Evolutionary conservation across 2,329 filamentous ascomycete genomes (phyloP).

Genomic region (Colletotrichum scovillei): DNA sequence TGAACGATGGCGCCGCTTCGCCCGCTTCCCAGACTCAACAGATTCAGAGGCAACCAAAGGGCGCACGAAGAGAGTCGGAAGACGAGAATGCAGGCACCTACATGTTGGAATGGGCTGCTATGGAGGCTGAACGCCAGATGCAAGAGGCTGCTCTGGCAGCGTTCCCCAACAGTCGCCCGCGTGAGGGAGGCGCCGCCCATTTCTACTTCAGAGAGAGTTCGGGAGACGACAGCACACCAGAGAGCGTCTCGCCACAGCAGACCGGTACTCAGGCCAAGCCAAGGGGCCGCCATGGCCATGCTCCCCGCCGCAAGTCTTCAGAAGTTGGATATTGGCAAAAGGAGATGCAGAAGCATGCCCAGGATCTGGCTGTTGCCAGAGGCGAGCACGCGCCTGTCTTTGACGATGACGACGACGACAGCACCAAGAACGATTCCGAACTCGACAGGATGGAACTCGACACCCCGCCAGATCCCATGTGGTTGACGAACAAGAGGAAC

Average conservation of each 20-base stretch:
- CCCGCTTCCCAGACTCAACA: constrained; percentile 38
- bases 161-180: constrained; percentile 78
- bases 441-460: constrained; percentile 56
- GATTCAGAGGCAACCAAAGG: constrained; percentile 49
- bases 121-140: constrained; percentile 82
- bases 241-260: constrained; percentile 49
- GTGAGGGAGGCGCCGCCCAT: constrained; percentile 77
- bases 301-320: constrained; percentile 68
- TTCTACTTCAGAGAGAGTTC: constrained; percentile 76
- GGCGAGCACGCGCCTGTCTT: constrained; percentile 34
- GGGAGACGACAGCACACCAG: constrained; percentile 62
- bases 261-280: constrained; percentile 40
- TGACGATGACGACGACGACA: constrained; percentile 41
- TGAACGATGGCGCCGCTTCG: constrained; percentile 37
- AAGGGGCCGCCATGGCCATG: constrained; percentile 38
- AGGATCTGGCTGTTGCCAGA: constrained; percentile 67
- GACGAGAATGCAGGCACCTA: constrained; percentile 83
- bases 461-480: constrained; percentile 53
- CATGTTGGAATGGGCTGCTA: constrained; percentile 81
- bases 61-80: constrained; percentile 73
- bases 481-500: constrained; percentile 50
- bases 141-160: constrained; percentile 81
- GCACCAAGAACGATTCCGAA: constrained; percentile 48
- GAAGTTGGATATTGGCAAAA: constrained; percentile 80
- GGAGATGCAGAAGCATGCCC: constrained; percentile 83